Evolutionary conservation across 2,329 filamentous ascomycete genomes (phyloP), one percentile per base, ranked within the genome.

Genomic region (Hirsutella rhossiliensis): DNA sequence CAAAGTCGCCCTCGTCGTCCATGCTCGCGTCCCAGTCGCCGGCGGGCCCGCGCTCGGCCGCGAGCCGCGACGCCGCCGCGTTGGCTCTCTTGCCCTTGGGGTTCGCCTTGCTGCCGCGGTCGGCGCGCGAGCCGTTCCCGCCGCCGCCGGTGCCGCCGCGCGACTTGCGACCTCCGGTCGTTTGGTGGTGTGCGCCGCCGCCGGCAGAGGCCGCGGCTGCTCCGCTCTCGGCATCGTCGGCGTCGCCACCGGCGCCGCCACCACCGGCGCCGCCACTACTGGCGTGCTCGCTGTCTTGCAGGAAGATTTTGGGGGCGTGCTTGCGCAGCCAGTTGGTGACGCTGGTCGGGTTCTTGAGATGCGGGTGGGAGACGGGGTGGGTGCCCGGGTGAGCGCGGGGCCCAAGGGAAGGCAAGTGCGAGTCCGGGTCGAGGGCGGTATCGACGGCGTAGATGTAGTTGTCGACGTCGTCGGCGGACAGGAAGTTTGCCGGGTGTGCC

Each of bases 321-420:
- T 87, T 81, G 49, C 87, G 78, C 12, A 98, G 76, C 92, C 92
- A 98, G 62, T 94, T 96, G 67, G 94, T 94, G 3, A 95, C 89
- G 47, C 86, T 94, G 37, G 87, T 85, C 0, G 89, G 88, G 60
- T 97, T 97, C 53, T 71, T 68, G 37, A 70, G 60, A 38, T 65
- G 51, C 55, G 64, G 54, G 63, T 68, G 55, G 40, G 62, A 56
- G 52, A 59, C 63, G 44, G 58, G 62, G 46, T 60, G 58, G 20
- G 57, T 55, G 43, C 59, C 59, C 17, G 61, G 58, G 29, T 65
- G 53, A 49, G 65, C 65, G 37, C 68, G 65, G 5, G 76, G 73
- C 11, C 77, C 76, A 34, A 78, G 65, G 5, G 70, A 69, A 19
- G 69, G 62, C 47, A 75, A 54, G 40, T 63, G 61, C n/a, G 61